Base-by-base conservation (phyloP, 2,329 filamentous ascomycete species). In the Sordariomycetes sp. region DNA sequence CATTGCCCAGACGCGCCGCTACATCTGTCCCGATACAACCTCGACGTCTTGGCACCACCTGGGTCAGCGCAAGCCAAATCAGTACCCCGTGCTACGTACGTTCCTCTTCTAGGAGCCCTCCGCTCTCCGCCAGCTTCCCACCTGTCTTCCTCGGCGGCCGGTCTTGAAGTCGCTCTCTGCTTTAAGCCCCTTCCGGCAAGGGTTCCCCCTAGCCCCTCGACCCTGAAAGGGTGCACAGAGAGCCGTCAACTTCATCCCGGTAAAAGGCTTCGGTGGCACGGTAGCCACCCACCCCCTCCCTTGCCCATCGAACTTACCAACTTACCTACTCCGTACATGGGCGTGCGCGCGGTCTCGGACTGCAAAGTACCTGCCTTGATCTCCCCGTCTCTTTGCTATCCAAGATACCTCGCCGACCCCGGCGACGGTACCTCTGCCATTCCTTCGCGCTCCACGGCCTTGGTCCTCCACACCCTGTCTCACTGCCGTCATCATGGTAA, bases 401-500 rank as follows among this genome's bases (percentile, higher is more conserved):
- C 45, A 42, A 46, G 50, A 50, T 57, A 56, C 47, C 46, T 50
- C 43, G 42, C 39, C 48, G 45, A 47, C 51, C 54, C 54, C 24
- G 34, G 49, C 49, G 51, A 48, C 46, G 51, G 57, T 58, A 59
- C 57, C 44, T 56, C 44, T 44, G 51, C 46, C 38, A 47, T 49
- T 45, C 48, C 47, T 48, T 23, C 47, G 46, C 45, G 47, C 48
- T 46, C 46, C 44, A 44, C 47, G 41, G 44, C 42, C 50, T 35
- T 42, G 55, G 53, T 57, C 51, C 48, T 50, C 53, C 56, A 51
- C 51, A 55, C 50, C 51, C 54, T 56, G 48, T 55, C 48, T 54
- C 46, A 50, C 51, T 54, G 53, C 54, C 55, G 50, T 55, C 54
- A 64, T 55, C 51, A 69, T 70, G 66, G 66, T 70, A 67, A 68